Evolutionary conservation across 495 filamentous ascomycete species (phyloP).

Genomic region (Lichenothelia convexa): DNA sequence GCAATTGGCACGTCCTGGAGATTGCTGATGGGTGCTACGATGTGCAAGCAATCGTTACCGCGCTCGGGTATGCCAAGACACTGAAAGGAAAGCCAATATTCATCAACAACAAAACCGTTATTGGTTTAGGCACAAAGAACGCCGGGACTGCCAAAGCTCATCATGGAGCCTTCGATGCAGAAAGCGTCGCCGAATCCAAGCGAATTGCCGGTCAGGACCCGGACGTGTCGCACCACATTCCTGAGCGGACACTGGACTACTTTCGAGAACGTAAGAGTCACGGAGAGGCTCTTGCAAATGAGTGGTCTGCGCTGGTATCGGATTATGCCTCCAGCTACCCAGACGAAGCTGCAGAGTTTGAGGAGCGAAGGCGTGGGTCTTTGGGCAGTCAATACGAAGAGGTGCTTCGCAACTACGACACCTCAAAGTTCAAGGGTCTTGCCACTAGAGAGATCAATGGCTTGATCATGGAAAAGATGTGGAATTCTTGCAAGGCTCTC

Average conservation of each 20-base stretch:
- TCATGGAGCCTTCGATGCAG: slow-evolving; percentile 8
- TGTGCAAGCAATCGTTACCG: slow-evolving; percentile 4
- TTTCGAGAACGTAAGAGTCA: background rate
- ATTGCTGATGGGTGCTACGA: slow-evolving; percentile 3
- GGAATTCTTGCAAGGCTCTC: background rate
- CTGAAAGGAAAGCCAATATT: slow-evolving; percentile 1
- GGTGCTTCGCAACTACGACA: background rate
- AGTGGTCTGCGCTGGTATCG: background rate
- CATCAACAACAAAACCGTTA: slow-evolving; percentile 8
- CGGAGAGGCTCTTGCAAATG: background rate
- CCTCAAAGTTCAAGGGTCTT: background rate
- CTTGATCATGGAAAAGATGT: background rate
- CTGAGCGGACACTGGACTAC: background rate
- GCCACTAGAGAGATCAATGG: background rate
- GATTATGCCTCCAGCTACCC: background rate
- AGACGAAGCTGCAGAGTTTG: background rate
- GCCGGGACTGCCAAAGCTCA: slow-evolving; percentile 8
- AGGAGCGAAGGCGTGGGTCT: background rate
- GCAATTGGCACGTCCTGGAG: slow-evolving; percentile 5
- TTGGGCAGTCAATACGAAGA: background rate
- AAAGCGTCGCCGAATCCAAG: slow-evolving; percentile 9
- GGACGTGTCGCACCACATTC: slow-evolving; percentile 2
- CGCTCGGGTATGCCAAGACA: slow-evolving; percentile 2
- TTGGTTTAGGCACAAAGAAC: slow-evolving; percentile 7
- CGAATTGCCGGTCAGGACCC: slow-evolving; percentile 4